Base-by-base conservation (phyloP, 208 protist genomes). In the Leishmania gerbilli region DNA sequence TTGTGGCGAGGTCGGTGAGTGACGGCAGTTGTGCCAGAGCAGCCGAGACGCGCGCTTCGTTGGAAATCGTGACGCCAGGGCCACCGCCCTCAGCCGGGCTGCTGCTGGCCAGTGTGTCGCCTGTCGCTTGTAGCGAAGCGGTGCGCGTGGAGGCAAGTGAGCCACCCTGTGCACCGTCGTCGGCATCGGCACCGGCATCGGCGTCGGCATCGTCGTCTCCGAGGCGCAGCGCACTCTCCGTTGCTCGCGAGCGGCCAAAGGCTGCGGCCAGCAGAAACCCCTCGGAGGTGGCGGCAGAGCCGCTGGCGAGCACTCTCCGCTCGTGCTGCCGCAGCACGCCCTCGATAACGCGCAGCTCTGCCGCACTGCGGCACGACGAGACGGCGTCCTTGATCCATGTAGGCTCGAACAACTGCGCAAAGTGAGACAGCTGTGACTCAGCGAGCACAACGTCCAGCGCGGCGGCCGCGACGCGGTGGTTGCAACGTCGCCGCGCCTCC, bases 311-410 rank as follows among this genome's bases (percentile, higher is more conserved):
- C n/a, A 85, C 60, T 62, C 74, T 75, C 58, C 71, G 77, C 74
- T 85, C 79, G 40, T 83, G 74, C 62, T 42, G 55, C 47, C 68
- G 86, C 76, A 95, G 76, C 31, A 87, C 34, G 17, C 47, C 67
- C 31, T 93, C 82, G 62, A 97, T 80, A 47, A 47, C 47, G 1
- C 76, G 86, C 82, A 95, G 78, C 83, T 95, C 90, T 79, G 83
- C 86, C 1, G 84, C 45, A 19, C 56, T 90, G 34, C 62, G 69
- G 78, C 92, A 96, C 19, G 91, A 77, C 1, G 87, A 87, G 51
- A 95, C 69, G 4, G 91, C 94, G 74, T 94, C 92, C 77, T 90
- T 93, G 3, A 92, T 78, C 91, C 94, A 97, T 11, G 79, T 65
- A 17, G 89, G 81, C 24, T 96, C 92, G 34, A 94, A 42, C 60